Evolutionary conservation across 129 eudicot species (phyloP).

Genomic region (Oenanthe sinensis): DNA sequence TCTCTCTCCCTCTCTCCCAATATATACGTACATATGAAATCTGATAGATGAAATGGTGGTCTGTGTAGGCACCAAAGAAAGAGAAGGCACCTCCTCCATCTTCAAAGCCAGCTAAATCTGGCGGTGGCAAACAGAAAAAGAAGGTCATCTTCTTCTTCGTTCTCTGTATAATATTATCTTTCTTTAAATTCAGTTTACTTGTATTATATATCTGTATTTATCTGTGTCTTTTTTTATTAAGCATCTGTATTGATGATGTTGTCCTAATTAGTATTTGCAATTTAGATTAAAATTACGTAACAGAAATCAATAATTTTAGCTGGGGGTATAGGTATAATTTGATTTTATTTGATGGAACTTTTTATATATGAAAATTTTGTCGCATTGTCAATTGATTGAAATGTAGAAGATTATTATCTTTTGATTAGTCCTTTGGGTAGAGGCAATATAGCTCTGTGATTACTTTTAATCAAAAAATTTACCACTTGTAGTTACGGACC

Average conservation of each 20-base stretch:
- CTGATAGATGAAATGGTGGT: not conserved
- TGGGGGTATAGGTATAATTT: too few relatives aligned
- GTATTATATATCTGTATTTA: not conserved
- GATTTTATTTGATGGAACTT: too few relatives aligned
- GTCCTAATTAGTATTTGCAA: not conserved
- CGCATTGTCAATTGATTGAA: too few relatives aligned
- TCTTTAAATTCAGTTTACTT: not conserved
- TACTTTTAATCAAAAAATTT: too few relatives aligned
- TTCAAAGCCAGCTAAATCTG: slow-evolving; percentile 82
- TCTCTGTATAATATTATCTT: not conserved
- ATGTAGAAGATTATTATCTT: too few relatives aligned
- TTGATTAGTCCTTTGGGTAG: too few relatives aligned
- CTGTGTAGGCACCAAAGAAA: slow-evolving; percentile 62
- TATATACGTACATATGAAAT: not conserved
- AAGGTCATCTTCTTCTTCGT: slow-evolving; percentile 30
- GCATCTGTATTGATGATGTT: not conserved
- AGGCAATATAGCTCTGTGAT: too few relatives aligned
- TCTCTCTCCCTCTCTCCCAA: not conserved
- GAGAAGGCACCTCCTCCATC: slow-evolving; percentile 79
- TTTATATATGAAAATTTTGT: too few relatives aligned
- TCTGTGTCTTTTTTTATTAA: not conserved
- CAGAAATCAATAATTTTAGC: too few relatives aligned
- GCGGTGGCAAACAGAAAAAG: slow-evolving; percentile 91
- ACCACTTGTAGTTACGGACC: too few relatives aligned
- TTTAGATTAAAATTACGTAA: not conserved